A percentile compares a stretch with the other conserved stretches of the same genome.
phyloP scores from a whole-genome alignment of 2,329 filamentous ascomycete species.

The Cytospora leucostoma region DNA sequence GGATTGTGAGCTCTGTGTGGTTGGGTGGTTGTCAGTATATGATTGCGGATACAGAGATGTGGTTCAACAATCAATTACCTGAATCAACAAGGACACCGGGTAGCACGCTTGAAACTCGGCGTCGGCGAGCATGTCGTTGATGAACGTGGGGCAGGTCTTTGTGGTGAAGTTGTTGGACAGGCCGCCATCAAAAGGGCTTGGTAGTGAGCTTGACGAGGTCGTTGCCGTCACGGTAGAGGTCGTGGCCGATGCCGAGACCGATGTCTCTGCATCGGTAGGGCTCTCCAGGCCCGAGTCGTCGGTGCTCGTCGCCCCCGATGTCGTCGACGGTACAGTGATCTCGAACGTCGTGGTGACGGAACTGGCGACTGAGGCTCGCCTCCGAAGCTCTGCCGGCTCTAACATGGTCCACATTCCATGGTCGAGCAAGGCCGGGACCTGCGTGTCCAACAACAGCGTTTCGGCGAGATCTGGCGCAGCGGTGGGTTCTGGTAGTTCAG shows the following conservation, averaged over 20 bases:
- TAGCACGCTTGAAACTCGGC: conserved; percentile 72
- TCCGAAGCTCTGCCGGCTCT: conserved; percentile 38
- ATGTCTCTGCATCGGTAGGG: background rate
- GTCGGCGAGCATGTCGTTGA: conserved; percentile 66
- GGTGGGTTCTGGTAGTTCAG: conserved; percentile 31
- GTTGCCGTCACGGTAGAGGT: conserved; percentile 35
- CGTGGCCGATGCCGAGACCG: conserved; percentile 29
- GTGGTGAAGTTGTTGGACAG: conserved; percentile 63
- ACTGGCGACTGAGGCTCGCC: conserved; percentile 21
- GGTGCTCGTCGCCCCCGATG: conserved; percentile 36
- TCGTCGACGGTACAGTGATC: conserved; percentile 27
- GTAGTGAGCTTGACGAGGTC: conserved; percentile 47
- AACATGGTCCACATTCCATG: conserved; percentile 42
- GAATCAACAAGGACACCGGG: conserved; percentile 80
- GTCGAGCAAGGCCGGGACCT: conserved; percentile 37
- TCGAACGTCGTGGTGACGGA: conserved; percentile 21
- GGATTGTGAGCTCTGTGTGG: conserved; percentile 68
- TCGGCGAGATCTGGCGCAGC: conserved; percentile 34
- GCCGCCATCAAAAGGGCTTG: conserved; percentile 67
- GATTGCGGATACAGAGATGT: background rate
- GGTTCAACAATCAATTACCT: conserved; percentile 52
- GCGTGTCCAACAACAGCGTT: conserved; percentile 41
- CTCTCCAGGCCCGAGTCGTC: conserved; percentile 23
- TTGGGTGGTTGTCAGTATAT: conserved; percentile 29
- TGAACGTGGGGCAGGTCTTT: conserved; percentile 65